Conservation (phyloP, 129 eudicot species). For the Saussurea involucrata region DNA sequence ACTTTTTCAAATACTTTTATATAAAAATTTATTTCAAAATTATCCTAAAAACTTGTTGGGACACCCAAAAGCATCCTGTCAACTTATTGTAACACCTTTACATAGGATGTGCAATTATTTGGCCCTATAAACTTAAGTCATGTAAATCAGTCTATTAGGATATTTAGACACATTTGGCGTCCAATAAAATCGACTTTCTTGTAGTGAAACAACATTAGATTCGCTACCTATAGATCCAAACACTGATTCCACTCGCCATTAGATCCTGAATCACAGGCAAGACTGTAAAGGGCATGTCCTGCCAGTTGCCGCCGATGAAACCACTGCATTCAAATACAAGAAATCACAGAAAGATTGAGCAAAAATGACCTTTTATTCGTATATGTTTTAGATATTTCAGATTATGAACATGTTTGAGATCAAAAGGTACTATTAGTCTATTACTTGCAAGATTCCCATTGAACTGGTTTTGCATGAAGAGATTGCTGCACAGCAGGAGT, state of each 20-base stretch:
- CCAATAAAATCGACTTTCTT: neutral
- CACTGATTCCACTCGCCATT: conserved; percentile 52
- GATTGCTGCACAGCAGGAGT: conserved; percentile 50
- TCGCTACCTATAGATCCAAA: conserved; percentile 61
- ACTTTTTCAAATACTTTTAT: neutral
- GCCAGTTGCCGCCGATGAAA: conserved; percentile 3
- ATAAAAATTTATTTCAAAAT: neutral
- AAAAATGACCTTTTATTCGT: neutral
- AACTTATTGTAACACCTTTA: neutral
- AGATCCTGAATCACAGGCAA: conserved; percentile 47
- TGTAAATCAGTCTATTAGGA: neutral
- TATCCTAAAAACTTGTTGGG: neutral
- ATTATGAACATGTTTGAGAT: neutral
- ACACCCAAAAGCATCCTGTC: neutral
- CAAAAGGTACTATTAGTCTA: conserved; percentile 23
- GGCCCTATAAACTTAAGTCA: neutral
- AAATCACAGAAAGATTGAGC: neutral
- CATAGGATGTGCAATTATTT: neutral
- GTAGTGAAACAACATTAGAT: neutral
- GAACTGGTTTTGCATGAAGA: conserved; percentile 53
- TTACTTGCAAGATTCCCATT: conserved; percentile 61
- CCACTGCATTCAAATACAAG: conserved; percentile 10
- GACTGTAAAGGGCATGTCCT: conserved; percentile 44
- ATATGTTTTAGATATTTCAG: neutral
- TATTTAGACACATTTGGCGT: neutral